A percentile compares a stretch with the other conserved stretches of the same genome.
phyloP scores from a whole-genome alignment of 495 filamentous ascomycete genomes.

The Trichoderma orchidacearum region DNA sequence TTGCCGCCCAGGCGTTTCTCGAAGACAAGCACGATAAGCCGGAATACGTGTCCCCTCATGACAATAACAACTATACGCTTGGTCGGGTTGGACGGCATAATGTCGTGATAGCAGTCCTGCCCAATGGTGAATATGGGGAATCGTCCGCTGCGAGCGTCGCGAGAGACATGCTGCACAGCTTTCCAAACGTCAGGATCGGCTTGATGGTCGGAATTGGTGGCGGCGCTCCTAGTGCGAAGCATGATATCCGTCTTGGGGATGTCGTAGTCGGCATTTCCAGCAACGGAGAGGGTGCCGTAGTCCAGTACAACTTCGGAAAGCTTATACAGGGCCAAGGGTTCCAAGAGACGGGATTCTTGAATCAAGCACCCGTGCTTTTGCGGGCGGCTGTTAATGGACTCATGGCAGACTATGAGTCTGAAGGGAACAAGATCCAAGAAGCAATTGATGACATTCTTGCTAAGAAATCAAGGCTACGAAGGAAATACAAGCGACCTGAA shows the following conservation, averaged over 20 bases:
- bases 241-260: conserved; percentile 20
- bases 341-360: not conserved
- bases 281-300: conserved; percentile 6
- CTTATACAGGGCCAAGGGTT: conserved; percentile 3
- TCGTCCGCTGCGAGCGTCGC: conserved; percentile 15
- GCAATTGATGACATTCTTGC: not conserved
- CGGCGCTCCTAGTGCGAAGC: conserved; percentile 17
- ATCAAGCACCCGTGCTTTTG: not conserved
- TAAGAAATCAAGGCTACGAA: conserved; percentile 5
- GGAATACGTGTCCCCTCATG: conserved; percentile 10
- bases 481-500: conserved; percentile 7
- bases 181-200: conserved; percentile 22
- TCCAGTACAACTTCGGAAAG: conserved; percentile 19
- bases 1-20: conserved; percentile 19
- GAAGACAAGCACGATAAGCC: conserved; percentile 15
- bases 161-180: conserved; percentile 21
- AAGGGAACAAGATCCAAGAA: not conserved
- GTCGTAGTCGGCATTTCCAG: conserved; percentile 10
- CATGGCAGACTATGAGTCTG: not conserved
- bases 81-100: conserved; percentile 22
- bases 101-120: conserved; percentile 27
- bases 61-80: conserved; percentile 21
- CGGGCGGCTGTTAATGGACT: not conserved
- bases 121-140: conserved; percentile 24
- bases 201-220: conserved; percentile 37